Base-by-base conservation (phyloP, 257 asterid genomes). In the Solanum neorickii region DNA sequence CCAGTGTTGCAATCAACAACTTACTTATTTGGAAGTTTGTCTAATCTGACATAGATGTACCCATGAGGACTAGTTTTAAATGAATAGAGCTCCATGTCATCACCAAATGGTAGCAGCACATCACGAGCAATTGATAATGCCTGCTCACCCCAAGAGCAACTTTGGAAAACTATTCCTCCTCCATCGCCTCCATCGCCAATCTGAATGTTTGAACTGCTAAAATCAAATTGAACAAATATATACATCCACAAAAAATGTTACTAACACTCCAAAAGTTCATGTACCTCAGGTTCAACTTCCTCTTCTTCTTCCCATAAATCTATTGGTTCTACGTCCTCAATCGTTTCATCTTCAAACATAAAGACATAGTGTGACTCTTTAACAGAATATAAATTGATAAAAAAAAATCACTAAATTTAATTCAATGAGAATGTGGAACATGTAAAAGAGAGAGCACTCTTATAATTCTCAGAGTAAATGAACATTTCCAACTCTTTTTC, bases 131-230 rank as follows among this genome's bases (percentile, higher is more conserved):
- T 87, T 46, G 91, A 86, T 87, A 95, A 90, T 9, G 94, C 96
- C 88, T 88, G 93, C 90, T 93, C 95, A 25, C 98, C 99, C 99
- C 99, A 97, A 9, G 88, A 72, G 88, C 99, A 97, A 86, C 88
- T 92, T 44, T 90, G 90, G 47, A 97, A 89, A 78, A 92, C 96
- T 9, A 97, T 90, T 68, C 99, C 99, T 65, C 99, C 99, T 7
- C 99, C 99, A 73, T 94, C 97, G 25, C 98, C 98, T 16, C 99
- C 99, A 91, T 97, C 99, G 10, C 97, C 98, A 83, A 95, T 88
- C 98, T 97, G 85, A 86, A 88, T 5, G 9, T 82, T 88, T 84
- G 75, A 84, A 39, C 72, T 65, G 83, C 0, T 33, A 49, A 78
- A 70, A 86, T 80, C 65, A 87, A 37, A 52, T 62, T 15, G 46